A percentile compares a stretch with the other conserved stretches of the same genome.
These are phyloP conservation scores for Symmetrospora coprosmae DNA, from an alignment of 768 basidiomycete species.

Conservation along the genomic window DNA sequence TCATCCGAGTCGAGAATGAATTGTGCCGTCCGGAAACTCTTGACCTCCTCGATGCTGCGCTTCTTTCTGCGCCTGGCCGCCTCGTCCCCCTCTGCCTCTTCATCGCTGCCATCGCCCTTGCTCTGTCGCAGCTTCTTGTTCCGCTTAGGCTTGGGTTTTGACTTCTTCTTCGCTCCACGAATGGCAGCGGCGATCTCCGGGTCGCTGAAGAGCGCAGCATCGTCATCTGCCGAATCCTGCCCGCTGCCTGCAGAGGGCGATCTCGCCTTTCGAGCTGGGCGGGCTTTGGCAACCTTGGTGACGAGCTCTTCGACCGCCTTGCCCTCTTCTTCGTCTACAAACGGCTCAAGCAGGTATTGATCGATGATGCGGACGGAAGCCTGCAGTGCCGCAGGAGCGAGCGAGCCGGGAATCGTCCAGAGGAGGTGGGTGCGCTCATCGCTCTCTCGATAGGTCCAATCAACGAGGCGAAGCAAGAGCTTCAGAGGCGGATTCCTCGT, in stretches of 20 bases:
- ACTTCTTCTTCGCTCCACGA: not conserved
- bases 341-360: constrained; percentile 65
- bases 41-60: constrained; percentile 11
- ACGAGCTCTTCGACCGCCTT: constrained; percentile 54
- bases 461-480: constrained; percentile 64
- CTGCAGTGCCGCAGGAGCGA: constrained; percentile 54
- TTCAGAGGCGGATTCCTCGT: constrained; percentile 66
- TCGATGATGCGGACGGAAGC: constrained; percentile 59
- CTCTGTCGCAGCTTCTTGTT: not conserved
- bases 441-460: constrained; percentile 58
- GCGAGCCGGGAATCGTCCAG: constrained; percentile 68
- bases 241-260: constrained; percentile 12
- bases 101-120: not conserved
- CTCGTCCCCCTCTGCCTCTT: not conserved
- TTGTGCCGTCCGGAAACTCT: constrained; percentile 13
- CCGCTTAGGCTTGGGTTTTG: not conserved
- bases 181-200: constrained; percentile 11
- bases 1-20: constrained; percentile 18
- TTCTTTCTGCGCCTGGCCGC: not conserved
- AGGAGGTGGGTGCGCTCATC: constrained; percentile 22
- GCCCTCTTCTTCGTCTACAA: constrained; percentile 66
- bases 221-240: constrained; percentile 5
- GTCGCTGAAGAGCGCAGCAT: constrained; percentile 7
- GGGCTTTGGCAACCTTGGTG: constrained; percentile 31
- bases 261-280: not conserved